Base-by-base conservation (phyloP, 345 rosid species). In the Noccaea caerulescens region DNA sequence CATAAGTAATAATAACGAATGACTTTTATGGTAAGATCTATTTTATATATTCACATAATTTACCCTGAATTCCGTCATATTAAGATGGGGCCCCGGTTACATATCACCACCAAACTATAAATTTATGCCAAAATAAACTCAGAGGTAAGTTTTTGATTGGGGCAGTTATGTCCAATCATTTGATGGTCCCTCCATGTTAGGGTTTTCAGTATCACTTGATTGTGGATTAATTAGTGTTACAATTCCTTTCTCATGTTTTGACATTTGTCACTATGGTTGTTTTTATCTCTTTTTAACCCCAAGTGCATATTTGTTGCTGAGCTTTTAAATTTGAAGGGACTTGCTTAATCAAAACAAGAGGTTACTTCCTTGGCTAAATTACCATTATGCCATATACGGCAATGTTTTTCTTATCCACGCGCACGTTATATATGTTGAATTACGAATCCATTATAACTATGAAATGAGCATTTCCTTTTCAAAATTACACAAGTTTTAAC, bases 1-100 rank as follows among this genome's bases (percentile, higher is more conserved):
- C 88, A 82, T 66, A 32, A 32, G 82, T 69, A 66, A 84, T 84
- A 68, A 86, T 84, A 53, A 55, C 85, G 62, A 76, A 71, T 69
- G 85, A 81, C 85, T 82, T 82, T 82, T 66, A 80, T 68, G 80
- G 78, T 84, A 73, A 46, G 61, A 46, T 76, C 56, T 51, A 4
- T 66, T 30, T 43, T 43, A 30, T 51, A 6, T 51, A 38, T 38
- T 54, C 53, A 10, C 7, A 50, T 39, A 39, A 68, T 68, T 53
- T 62, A 54, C 61, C 37, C 58, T 20, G 4, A 54, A 54, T 36
- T 23, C 1, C 67, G 68, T 59, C 73, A 59, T 11, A 68, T 37
- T 66, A 58, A 66, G 47, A 79, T 73, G 69, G 84, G 84, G 89
- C 3, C 83, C 87, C 68, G 53, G 4, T 20, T 69, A 54, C 61